phyloP scores from a whole-genome alignment of 208 protist species.

The Leishmania major region DNA sequence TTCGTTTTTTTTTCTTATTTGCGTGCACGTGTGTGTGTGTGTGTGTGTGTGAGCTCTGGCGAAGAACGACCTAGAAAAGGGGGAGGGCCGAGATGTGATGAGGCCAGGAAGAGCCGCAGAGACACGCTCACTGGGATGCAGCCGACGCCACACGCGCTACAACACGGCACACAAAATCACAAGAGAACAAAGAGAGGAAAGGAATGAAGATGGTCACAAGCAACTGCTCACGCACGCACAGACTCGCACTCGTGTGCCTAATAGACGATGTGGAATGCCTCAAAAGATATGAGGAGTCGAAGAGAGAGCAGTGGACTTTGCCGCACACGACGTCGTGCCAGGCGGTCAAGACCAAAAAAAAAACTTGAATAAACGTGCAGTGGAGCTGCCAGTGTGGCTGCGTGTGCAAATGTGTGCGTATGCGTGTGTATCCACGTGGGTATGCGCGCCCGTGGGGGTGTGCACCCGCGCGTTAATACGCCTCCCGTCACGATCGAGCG shows the following conservation, averaged over 20 bases:
- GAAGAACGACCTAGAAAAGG: not conserved
- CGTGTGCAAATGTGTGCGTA: not conserved
- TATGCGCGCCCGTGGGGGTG: not conserved
- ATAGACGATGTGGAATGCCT: not conserved
- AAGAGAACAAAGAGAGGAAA: not conserved
- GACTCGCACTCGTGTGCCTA: not conserved
- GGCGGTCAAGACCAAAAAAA: not conserved
- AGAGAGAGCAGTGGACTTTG: not conserved
- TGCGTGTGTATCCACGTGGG: not conserved
- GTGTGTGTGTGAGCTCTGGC: not conserved
- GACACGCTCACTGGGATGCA: not conserved
- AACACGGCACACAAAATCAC: not conserved
- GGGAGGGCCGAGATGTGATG: conserved; percentile 6
- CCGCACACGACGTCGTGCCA: not conserved
- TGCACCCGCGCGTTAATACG: not conserved
- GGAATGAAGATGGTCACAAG: not conserved
- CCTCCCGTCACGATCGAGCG: not conserved
- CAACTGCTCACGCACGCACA: not conserved
- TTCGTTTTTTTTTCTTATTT: no score
- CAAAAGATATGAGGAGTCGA: not conserved
- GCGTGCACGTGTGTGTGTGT: no score
- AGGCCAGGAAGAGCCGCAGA: not conserved
- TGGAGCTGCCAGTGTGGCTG: not conserved
- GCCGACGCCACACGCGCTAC: not conserved
- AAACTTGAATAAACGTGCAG: not conserved